Base-by-base conservation (phyloP, 495 filamentous ascomycete genomes). In the Lasiosphaeria miniovina region DNA sequence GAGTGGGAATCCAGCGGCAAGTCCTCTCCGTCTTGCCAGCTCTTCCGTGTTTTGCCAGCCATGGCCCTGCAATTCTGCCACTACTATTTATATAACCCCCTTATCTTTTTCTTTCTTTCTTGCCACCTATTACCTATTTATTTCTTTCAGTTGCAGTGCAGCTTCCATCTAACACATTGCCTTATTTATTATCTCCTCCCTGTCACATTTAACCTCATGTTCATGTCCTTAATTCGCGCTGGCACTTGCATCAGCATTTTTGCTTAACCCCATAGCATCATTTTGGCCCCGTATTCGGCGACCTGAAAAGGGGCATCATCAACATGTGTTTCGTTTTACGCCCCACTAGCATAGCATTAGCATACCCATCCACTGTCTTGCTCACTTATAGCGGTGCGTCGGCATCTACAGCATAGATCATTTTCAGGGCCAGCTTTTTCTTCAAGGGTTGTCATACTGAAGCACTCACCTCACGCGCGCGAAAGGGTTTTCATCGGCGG, bases 71-170 rank as follows among this genome's bases (percentile, higher is more conserved):
- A 11, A 46, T 46, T 46, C 43, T 46, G 43, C 43, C 43, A 46
- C 43, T 46, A 46, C 12, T n/a, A 14, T 9, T 11, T 46, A 14
- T 46, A n/a, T 59, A 51, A 38, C 36, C 33, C 12, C 52, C 10
- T 63, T 55, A 5, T 5, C 14, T 14, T 43, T 53, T 40, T 53
- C 3, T 6, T 17, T 9, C 8, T 53, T 58, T 51, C 11, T 49
- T 49, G 10, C 40, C 38, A 17, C 40, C 14, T 49, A 14, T 49
- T 49, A 10, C 45, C 24, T 33, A 41, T 17, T 49, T 50, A 12
- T 40, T 46, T 49, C 43, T 49, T 35, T 54, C 35, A 40, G 56
- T 59, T 63, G 56, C 61, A 52, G 56, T 48, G 61, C 61, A 55
- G 61, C 52, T 55, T 24, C 32, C 41, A 4, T 54, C 53, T 31